Percentiles rank a stretch among this genome's conserved stretches.
phyloP scores from a whole-genome alignment of 2,329 filamentous ascomycete species.

The Fusarium globosum region DNA sequence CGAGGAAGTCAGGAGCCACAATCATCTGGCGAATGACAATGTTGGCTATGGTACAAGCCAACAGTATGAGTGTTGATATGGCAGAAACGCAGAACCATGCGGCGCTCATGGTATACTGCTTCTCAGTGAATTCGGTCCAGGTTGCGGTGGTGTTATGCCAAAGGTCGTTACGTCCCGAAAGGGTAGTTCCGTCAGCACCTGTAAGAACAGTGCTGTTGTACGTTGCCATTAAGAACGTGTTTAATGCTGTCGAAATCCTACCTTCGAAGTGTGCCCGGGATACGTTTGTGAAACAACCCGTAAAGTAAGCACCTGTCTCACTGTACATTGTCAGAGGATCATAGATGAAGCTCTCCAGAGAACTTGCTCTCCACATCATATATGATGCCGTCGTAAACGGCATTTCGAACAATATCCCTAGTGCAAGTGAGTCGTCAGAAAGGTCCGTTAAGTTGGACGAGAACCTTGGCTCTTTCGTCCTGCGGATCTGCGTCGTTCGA shows the following conservation, averaged over 20 bases:
- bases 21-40: background rate
- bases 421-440: background rate
- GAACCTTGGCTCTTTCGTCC: background rate
- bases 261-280: background rate
- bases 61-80: background rate
- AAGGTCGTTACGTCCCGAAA: background rate
- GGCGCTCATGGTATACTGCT: background rate
- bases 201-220: background rate
- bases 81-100: background rate
- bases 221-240: background rate
- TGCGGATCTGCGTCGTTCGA: background rate
- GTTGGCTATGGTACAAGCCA: background rate
- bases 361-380: accelerated
- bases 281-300: background rate
- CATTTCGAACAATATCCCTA: background rate
- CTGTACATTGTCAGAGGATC: background rate
- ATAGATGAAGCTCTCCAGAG: background rate
- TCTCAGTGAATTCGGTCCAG: background rate
- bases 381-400: background rate
- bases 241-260: background rate
- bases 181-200: background rate
- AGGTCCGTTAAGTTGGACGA: background rate
- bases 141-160: background rate
- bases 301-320: accelerated
- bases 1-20: background rate